Percentiles rank a stretch among this genome's conserved stretches.
Conservation (phyloP, 2,329 filamentous ascomycete species). For the Sphaerulina populicola region DNA sequence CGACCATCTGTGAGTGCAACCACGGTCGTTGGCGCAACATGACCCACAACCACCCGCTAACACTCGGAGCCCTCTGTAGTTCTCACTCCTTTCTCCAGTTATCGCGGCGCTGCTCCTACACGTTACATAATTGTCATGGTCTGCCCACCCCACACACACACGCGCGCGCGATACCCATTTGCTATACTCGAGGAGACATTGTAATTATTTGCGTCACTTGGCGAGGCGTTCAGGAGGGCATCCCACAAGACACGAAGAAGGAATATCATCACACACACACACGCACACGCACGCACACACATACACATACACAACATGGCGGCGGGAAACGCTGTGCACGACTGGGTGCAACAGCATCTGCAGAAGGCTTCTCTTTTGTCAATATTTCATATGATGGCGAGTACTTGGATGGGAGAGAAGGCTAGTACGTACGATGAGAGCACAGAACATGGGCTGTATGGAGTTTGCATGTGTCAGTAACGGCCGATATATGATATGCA, state of each 20-base stretch:
- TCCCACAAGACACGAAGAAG: neutral
- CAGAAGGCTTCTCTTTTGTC: neutral
- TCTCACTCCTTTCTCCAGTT: neutral
- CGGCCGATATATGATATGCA: constrained; percentile 1
- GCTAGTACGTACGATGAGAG: neutral
- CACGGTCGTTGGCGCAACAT: neutral
- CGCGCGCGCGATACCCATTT: constrained; percentile 1
- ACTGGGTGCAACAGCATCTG: neutral
- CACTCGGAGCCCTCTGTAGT: no score
- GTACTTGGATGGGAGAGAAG: neutral
- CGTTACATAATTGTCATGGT: neutral
- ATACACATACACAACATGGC: neutral
- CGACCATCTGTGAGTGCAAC: neutral
- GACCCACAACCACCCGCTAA: neutral
- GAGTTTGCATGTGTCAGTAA: neutral
- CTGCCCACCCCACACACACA: neutral
- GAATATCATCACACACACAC: neutral
- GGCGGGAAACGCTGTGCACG: neutral
- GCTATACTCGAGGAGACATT: neutral
- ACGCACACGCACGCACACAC: no score
- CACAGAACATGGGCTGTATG: neutral
- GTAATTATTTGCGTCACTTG: constrained; percentile 2
- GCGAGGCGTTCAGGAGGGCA: constrained; percentile 7
- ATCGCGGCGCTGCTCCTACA: neutral
- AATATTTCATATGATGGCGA: neutral